A percentile compares a stretch with the other conserved stretches of the same genome.
These are phyloP conservation scores for Dentipellis fragilis DNA, from an alignment of 768 basidiomycete species.

Conservation along the genomic window DNA sequence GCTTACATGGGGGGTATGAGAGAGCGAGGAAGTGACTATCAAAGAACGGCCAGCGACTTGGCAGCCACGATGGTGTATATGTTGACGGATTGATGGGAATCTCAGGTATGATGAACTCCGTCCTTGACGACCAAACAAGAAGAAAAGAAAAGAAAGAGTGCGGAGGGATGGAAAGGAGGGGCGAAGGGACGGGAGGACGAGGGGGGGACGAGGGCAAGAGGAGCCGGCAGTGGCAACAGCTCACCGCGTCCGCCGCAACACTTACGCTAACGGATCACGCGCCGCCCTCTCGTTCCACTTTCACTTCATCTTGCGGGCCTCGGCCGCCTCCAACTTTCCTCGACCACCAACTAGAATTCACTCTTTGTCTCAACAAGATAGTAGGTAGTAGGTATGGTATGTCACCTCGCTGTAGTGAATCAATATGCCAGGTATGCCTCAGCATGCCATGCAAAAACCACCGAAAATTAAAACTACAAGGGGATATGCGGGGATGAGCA, in stretches of 20 bases:
- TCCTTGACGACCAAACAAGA: constrained; percentile 2
- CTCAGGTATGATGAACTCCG: background rate
- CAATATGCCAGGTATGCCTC: no score
- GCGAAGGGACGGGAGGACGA: background rate
- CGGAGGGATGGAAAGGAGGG: background rate
- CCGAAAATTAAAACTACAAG: no score
- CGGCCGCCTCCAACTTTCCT: background rate
- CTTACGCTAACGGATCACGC: background rate
- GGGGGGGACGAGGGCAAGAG: background rate
- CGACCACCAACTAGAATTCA: background rate
- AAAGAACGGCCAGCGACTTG: constrained; percentile 9
- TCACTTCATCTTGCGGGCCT: background rate
- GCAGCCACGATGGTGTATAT: background rate
- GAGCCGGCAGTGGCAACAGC: background rate
- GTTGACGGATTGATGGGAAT: background rate
- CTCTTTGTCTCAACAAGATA: background rate
- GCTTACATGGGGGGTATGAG: constrained; percentile 8
- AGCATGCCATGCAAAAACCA: no score
- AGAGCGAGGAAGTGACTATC: constrained; percentile 1
- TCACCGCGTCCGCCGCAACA: background rate
- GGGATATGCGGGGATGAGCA: no score
- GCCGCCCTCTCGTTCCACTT: background rate
- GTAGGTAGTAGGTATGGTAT: background rate
- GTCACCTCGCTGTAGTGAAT: no score
- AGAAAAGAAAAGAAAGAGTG: constrained; percentile 1